Evolutionary conservation across 805 yeast species (phyloP).

Genomic region (Komagataella ulmi): DNA sequence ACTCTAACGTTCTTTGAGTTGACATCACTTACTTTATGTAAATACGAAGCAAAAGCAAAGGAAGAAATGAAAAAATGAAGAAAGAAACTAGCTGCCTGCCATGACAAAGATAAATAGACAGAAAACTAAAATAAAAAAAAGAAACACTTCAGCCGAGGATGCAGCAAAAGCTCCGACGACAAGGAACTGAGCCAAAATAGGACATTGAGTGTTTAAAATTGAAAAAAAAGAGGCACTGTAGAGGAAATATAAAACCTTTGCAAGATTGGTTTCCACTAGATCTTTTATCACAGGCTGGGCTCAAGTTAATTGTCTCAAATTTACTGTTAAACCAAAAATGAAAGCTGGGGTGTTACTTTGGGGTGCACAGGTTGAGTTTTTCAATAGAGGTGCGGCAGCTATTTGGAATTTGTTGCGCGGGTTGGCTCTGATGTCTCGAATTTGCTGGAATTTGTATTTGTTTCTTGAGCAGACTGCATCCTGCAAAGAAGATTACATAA

Average conservation of each 20-base stretch:
- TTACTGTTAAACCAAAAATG: not conserved
- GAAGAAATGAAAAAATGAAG: not conserved
- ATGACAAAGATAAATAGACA: not conserved
- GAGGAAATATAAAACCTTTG: not conserved
- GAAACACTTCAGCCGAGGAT: not conserved
- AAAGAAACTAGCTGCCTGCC: not conserved
- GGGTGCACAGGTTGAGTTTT: not conserved
- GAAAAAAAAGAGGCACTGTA: not conserved
- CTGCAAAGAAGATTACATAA: too few relatives aligned
- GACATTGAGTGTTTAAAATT: not conserved
- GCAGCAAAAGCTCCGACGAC: not conserved
- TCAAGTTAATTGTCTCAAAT: too few relatives aligned
- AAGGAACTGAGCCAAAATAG: not conserved
- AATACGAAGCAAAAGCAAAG: not conserved
- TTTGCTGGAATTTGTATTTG: too few relatives aligned
- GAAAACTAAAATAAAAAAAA: not conserved
- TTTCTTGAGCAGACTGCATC: too few relatives aligned
- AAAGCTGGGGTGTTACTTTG: not conserved
- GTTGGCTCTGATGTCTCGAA: too few relatives aligned
- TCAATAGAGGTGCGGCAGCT: too few relatives aligned
- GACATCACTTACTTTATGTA: not conserved
- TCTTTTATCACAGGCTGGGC: not conserved
- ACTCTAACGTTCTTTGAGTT: not conserved
- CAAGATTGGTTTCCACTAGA: not conserved
- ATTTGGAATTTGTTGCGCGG: too few relatives aligned